Conservation (phyloP, 345 rosid genomes). For the Melaleuca alternifolia region DNA sequence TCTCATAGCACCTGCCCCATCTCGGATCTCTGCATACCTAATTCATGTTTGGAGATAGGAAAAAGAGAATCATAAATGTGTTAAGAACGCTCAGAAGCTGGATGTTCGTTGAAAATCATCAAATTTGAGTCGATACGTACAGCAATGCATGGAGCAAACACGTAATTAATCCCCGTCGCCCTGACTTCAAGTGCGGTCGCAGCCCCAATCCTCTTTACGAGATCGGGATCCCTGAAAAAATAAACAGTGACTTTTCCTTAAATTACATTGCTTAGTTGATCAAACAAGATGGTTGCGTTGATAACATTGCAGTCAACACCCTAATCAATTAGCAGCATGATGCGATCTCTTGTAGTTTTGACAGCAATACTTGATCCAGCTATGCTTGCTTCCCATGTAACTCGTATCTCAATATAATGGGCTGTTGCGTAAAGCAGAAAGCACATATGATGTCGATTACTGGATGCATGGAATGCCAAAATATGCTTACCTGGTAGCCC, state of each 20-base stretch:
- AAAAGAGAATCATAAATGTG: neutral
- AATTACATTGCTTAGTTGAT: neutral
- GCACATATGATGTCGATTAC: neutral
- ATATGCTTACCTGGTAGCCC: slow-evolving; percentile 58
- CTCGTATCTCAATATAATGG: neutral
- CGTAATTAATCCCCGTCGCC: slow-evolving; percentile 72
- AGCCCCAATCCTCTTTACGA: slow-evolving; percentile 68
- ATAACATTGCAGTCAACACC: neutral
- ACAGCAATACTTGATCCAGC: neutral
- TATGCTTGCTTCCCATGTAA: neutral
- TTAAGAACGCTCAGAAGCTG: neutral
- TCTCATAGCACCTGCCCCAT: slow-evolving; percentile 63
- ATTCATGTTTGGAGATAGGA: neutral
- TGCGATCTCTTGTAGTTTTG: neutral
- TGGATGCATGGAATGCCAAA: neutral
- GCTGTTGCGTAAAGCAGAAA: neutral
- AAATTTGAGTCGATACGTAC: slow-evolving; percentile 10
- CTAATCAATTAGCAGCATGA: neutral
- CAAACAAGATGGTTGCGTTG: neutral
- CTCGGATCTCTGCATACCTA: slow-evolving; percentile 79
- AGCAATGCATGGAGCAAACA: slow-evolving; percentile 84
- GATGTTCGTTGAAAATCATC: neutral
- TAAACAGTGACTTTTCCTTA: neutral
- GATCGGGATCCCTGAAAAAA: slow-evolving; percentile 53
- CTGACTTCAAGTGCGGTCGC: slow-evolving; percentile 94